Evolutionary conservation across 139 green algal species (phyloP), one percentile per base, ranked within the genome.

Genomic region (Chlorella sp.): DNA sequence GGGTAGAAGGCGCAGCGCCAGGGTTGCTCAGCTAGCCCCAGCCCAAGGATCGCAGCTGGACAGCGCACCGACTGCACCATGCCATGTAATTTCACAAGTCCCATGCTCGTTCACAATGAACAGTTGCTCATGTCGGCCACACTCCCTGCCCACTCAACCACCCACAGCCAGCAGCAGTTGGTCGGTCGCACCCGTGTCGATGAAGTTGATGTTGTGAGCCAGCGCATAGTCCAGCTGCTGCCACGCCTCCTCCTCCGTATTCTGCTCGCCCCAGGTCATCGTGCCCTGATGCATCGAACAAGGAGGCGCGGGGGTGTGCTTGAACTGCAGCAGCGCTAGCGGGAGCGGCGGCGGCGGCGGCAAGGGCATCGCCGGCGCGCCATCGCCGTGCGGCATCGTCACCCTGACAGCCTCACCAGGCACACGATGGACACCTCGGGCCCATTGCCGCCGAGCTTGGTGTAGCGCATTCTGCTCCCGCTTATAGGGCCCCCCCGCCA

Each of bases 231-330:
- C 84, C 55, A 95, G 81, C 83, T 94, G 88, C 63, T 87, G 86
- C 63, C 89, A 86, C 25, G 88, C 90, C 81, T 94, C 88, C 20
- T 81, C 80, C 72, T 93, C 88, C 18, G 87, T 92, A 72, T 95
- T 96, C 73, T 96, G 94, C 69, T 84, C 68, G 1, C 95, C 96
- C 86, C 89, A 98, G 2, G 96, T 98, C 96, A 98, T 98, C 5
- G 94, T 98, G 26, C 95, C 95, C 64, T 96, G n/a, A n/a, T n/a
- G n/a, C n/a, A n/a, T n/a, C n/a, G n/a, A n/a, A n/a, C n/a, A n/a
- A n/a, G n/a, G n/a, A n/a, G n/a, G n/a, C n/a, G n/a, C n/a, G n/a
- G n/a, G n/a, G n/a, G n/a, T n/a, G n/a, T n/a, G n/a, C n/a, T n/a
- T n/a, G n/a, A n/a, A n/a, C n/a, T n/a, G n/a, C 30, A 84, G 21